Evolutionary conservation across 495 filamentous ascomycete species (phyloP), one percentile per base, ranked within the genome.

Genomic region (Lentithecium fluviatile): DNA sequence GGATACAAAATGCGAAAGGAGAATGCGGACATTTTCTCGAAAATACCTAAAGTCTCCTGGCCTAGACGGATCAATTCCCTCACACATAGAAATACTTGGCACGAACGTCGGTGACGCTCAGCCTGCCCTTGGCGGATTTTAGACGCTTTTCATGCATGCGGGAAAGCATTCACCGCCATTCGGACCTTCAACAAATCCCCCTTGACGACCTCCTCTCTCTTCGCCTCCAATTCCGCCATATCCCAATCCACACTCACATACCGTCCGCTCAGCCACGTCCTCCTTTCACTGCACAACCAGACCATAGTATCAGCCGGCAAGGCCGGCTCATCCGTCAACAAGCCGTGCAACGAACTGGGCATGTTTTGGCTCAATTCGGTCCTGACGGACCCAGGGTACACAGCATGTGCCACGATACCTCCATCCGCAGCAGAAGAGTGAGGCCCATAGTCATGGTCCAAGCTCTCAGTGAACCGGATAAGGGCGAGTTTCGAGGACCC

Each of bases 181-280:
- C 52, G 19, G 23, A 56, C 48, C 56, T 69, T 71, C 54, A 71
- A 40, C 57, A 64, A 20, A 32, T 67, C 58, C 48, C 52, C 58
- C 51, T 53, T 21, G 13, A 64, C 25, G 47, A 71, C 62, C 25
- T 67, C 69, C 7, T 58, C 63, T 32, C 56, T 64, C 52, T 54
- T 60, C 46, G 29, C 25, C 23, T 62, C 57, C 56, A 71, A 25
- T 43, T 71, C 66, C 13, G 61, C 56, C 5, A 63, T 50, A 60
- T 71, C 66, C 63, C 66, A 71, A 25, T 29, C 53, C 23, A 54
- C 62, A 42, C 46, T 64, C 13, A 79, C 45, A 69, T 80, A 83
- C 56, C 80, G 60, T 0, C 80, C 82, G 29, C 68, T 72, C 17
- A 85, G 64, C 80, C 80, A 84, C 10, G 74, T 66, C 34, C 79